Evolutionary conservation across 345 rosid species (phyloP).

Genomic region (Firmiana major): DNA sequence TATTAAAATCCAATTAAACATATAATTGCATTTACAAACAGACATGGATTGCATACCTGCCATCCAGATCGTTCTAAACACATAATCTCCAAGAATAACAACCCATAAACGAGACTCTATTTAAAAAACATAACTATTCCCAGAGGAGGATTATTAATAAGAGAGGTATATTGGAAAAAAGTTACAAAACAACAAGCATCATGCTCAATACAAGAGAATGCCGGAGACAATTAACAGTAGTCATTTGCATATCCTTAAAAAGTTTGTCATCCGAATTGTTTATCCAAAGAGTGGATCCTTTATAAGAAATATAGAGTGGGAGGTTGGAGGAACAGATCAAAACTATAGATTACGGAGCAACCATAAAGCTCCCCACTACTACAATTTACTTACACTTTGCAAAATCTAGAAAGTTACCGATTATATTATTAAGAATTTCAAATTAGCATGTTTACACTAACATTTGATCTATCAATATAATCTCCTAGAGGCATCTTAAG

Average conservation of each 20-base stretch:
- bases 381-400: background rate
- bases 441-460: background rate
- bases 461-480: background rate
- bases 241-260: background rate
- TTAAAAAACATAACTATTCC: background rate
- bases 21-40: background rate
- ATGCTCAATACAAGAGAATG: background rate
- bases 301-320: background rate
- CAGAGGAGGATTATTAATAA: background rate
- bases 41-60: background rate
- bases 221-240: background rate
- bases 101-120: background rate
- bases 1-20: background rate
- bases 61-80: background rate
- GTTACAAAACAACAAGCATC: background rate
- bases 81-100: background rate
- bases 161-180: background rate
- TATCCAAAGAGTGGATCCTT: background rate
- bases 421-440: background rate
- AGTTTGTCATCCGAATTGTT: background rate
- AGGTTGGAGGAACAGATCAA: background rate
- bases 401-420: background rate
- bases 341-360: background rate
- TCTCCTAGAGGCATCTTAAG: background rate
- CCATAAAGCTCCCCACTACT: background rate